phyloP scores from a whole-genome alignment of 1,284 basidiomycete genomes.

The Hemileia vastatrix region DNA sequence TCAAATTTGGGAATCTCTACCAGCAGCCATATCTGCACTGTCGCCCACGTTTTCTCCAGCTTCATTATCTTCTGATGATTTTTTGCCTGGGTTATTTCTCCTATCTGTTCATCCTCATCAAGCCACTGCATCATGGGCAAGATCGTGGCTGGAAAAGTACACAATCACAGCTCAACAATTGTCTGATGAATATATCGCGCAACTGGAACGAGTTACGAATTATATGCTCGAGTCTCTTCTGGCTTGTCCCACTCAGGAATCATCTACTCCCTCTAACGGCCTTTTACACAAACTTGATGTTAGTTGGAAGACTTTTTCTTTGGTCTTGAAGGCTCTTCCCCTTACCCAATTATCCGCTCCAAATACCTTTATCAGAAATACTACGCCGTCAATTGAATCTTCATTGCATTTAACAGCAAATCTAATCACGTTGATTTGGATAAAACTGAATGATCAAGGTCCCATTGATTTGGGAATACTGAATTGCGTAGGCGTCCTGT shows the following conservation, averaged over 20 bases:
- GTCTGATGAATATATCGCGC: too few species aligned
- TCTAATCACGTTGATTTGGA: too few species aligned
- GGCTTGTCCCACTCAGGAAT: slow-evolving; percentile 7
- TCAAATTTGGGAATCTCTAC: slow-evolving; percentile 5
- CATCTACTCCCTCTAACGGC: too few species aligned
- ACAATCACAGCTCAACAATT: neutral
- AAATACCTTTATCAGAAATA: too few species aligned
- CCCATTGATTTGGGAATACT: slow-evolving; percentile 5
- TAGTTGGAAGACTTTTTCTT: too few species aligned
- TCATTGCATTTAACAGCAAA: too few species aligned
- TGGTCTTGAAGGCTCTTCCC: too few species aligned
- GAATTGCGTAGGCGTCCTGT: slow-evolving; percentile 10
- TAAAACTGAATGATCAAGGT: slow-evolving; percentile 14
- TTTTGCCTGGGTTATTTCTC: slow-evolving; percentile 15
- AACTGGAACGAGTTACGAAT: neutral
- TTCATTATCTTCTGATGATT: neutral
- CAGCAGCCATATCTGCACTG: slow-evolving; percentile 7
- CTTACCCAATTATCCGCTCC: too few species aligned
- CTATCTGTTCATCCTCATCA: slow-evolving; percentile 13
- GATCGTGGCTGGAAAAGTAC: slow-evolving; percentile 9
- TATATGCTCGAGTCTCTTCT: neutral
- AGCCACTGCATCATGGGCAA: slow-evolving; percentile 11
- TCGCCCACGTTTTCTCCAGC: neutral
- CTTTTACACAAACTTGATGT: too few species aligned
- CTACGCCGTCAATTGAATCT: too few species aligned